Conservation (phyloP, 345 rosid genomes). For the Linum trigynum region DNA sequence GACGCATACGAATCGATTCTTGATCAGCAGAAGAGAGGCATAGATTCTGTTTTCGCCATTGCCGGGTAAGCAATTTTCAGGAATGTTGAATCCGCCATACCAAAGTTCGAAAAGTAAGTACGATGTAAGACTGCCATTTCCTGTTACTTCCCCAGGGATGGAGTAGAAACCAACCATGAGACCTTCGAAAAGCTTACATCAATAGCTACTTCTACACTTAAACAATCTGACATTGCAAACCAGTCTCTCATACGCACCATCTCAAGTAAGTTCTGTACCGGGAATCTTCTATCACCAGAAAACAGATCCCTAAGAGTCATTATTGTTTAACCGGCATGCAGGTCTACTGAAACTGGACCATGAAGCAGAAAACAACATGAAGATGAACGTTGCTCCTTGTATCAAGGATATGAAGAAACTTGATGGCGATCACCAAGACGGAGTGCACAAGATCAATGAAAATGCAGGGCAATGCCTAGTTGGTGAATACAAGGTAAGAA, state of each 20-base stretch:
- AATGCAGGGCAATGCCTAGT: conserved; percentile 1
- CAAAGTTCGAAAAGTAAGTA: not conserved
- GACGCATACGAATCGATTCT: not conserved
- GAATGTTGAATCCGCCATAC: not conserved
- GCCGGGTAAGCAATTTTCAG: not conserved
- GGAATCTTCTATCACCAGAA: not conserved
- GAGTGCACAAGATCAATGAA: not conserved
- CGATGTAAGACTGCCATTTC: not conserved
- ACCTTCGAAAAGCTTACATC: conserved; percentile 3
- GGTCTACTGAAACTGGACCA: not conserved
- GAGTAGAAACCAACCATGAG: not conserved
- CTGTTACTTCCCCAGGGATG: not conserved
- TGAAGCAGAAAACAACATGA: not conserved
- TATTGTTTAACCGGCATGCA: not conserved
- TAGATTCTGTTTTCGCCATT: not conserved
- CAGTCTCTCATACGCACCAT: conserved; percentile 2
- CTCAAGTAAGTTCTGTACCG: not conserved
- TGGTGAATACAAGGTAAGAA: not conserved
- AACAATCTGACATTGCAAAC: conserved; percentile 3
- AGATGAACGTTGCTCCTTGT: not conserved
- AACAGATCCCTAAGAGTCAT: not conserved
- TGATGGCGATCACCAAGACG: not conserved
- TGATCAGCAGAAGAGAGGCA: not conserved
- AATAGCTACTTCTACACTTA: not conserved
- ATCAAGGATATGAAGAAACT: not conserved